phyloP scores from a whole-genome alignment of 257 asterid species.

The Solanum appendiculatum region DNA sequence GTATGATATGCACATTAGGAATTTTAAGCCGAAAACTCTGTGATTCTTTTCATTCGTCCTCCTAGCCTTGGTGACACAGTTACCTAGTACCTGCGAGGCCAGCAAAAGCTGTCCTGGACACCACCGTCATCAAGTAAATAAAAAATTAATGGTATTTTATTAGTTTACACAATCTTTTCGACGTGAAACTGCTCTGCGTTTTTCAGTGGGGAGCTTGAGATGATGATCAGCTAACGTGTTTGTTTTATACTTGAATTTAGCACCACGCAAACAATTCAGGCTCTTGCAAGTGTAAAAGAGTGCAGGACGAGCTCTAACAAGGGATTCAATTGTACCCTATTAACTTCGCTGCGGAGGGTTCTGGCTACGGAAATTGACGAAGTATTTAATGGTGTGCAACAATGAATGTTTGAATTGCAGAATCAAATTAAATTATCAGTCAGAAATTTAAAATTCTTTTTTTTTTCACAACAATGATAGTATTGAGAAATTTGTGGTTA shows the following conservation, averaged over 20 bases:
- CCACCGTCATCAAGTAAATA: no score
- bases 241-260: not conserved
- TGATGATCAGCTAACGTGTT: not conserved
- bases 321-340: not conserved
- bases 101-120: no score
- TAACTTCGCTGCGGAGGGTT: not conserved
- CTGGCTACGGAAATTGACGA: not conserved
- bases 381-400: not conserved
- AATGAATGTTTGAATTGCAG: not conserved
- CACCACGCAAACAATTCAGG: not conserved
- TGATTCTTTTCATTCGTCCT: no score
- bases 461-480: not conserved
- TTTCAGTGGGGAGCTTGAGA: not conserved
- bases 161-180: no score
- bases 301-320: not conserved
- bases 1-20: no score
- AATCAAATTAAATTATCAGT: not conserved
- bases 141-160: no score
- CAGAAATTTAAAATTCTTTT: not conserved
- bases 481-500: not conserved
- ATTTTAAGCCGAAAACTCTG: no score
- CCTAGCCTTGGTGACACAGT: no score
- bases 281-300: not conserved
- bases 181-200: no score
- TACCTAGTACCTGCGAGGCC: no score